These are phyloP conservation scores for Celoporthe dispersa DNA, from an alignment of 2,329 filamentous ascomycete genomes.

Conservation along the genomic window DNA sequence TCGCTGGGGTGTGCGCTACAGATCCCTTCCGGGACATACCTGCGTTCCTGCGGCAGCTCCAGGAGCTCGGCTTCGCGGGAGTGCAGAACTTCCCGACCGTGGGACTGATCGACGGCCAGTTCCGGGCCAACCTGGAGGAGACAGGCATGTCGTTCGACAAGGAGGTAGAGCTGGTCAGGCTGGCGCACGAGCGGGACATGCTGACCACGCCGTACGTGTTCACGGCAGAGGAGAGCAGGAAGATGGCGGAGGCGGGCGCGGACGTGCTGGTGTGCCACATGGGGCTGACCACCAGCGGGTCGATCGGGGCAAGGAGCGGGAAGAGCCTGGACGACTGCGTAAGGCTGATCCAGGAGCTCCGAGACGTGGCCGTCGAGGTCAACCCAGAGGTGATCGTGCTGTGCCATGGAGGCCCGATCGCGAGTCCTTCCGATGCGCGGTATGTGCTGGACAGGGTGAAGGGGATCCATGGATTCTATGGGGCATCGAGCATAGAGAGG, in stretches of 20 bases:
- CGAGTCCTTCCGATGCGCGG: conserved; percentile 64
- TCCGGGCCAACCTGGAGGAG: conserved; percentile 70
- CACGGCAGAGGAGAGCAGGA: conserved; percentile 60
- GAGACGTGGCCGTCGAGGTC: conserved; percentile 61
- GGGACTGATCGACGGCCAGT: conserved; percentile 70
- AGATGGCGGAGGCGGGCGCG: conserved; percentile 68
- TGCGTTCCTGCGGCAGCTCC: conserved; percentile 62
- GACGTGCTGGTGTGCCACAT: conserved; percentile 72
- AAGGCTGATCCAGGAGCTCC: conserved; percentile 63
- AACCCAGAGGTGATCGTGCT: conserved; percentile 66
- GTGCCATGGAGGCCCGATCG: conserved; percentile 74
- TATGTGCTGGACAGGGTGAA: conserved; percentile 64
- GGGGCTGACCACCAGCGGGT: conserved; percentile 66
- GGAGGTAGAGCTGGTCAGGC: conserved; percentile 69
- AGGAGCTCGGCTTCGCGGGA: conserved; percentile 67
- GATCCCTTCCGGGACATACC: conserved; percentile 70
- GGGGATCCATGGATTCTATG: conserved; percentile 74
- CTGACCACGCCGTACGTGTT: conserved; percentile 75
- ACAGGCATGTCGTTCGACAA: conserved; percentile 71
- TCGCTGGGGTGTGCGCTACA: conserved; percentile 73
- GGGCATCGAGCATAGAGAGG: conserved; percentile 72
- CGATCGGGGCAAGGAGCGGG: conserved; percentile 66
- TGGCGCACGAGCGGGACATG: conserved; percentile 63
- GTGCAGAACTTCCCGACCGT: conserved; percentile 78
- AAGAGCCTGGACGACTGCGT: conserved; percentile 69